Evolutionary conservation across 441 rosid genomes (phyloP).

Genomic region (California macrophylla): DNA sequence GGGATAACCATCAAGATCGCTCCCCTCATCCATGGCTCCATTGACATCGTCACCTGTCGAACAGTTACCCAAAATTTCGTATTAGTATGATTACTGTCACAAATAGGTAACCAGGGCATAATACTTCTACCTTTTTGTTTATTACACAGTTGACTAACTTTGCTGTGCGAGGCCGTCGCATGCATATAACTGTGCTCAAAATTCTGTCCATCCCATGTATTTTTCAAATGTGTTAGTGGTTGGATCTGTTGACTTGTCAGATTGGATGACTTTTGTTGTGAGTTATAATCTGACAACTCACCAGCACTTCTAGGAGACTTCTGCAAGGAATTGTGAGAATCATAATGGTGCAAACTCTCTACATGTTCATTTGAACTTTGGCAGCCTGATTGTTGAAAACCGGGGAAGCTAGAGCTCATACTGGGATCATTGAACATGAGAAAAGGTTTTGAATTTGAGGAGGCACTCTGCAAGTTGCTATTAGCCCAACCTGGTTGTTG

Average conservation of each 20-base stretch:
- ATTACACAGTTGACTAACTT: constrained; percentile 7
- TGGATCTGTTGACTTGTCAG: constrained; percentile 29
- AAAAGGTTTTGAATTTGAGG: constrained; percentile 28
- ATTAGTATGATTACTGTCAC: constrained; percentile 1
- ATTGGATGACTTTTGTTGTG: constrained; percentile 28
- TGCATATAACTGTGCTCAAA: constrained; percentile 17
- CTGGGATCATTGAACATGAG: constrained; percentile 20
- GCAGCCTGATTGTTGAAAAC: constrained; percentile 33
- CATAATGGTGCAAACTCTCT: constrained; percentile 27
- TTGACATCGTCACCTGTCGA: not conserved
- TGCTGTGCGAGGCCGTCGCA: constrained; percentile 10
- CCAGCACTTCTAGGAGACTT: constrained; percentile 27
- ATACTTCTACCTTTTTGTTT: constrained; percentile 18
- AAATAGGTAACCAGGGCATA: constrained; percentile 4
- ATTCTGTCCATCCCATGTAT: constrained; percentile 29
- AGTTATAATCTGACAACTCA: constrained; percentile 34
- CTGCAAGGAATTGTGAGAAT: constrained; percentile 29
- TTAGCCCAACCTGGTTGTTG: constrained; percentile 35
- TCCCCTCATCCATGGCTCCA: constrained; percentile 3
- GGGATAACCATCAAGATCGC: not conserved
- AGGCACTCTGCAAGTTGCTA: constrained; percentile 31
- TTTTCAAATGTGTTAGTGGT: constrained; percentile 23
- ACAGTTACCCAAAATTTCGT: not conserved
- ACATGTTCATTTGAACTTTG: constrained; percentile 28
- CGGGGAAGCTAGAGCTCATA: constrained; percentile 35